Conservation (phyloP, 495 filamentous ascomycete species). For the Aspergillus olivimuriae region DNA sequence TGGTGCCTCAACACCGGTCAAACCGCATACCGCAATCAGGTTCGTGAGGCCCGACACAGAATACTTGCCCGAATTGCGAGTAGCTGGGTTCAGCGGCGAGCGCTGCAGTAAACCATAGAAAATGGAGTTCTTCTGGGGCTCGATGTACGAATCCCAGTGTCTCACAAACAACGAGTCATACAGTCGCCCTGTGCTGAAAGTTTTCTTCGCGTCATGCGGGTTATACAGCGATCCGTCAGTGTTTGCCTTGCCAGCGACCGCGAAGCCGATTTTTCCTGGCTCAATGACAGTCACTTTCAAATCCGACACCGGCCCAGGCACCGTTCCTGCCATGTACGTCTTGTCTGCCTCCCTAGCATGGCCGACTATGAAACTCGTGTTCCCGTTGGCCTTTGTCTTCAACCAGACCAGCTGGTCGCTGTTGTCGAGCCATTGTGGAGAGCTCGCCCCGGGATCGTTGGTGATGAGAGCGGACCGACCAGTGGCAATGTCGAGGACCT, state of each 20-base stretch:
- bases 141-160: slow-evolving; percentile 56
- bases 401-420: slow-evolving; percentile 60
- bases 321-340: slow-evolving; percentile 55
- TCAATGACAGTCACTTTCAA: slow-evolving; percentile 61
- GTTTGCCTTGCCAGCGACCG: slow-evolving; percentile 54
- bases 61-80: slow-evolving; percentile 35
- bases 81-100: slow-evolving; percentile 30
- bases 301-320: slow-evolving; percentile 66
- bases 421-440: slow-evolving; percentile 71
- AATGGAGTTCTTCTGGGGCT: slow-evolving; percentile 61
- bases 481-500: slow-evolving; percentile 62
- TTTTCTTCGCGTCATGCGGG: slow-evolving; percentile 46
- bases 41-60: slow-evolving; percentile 44
- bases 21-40: slow-evolving; percentile 36
- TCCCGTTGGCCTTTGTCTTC: slow-evolving; percentile 56
- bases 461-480: slow-evolving; percentile 62
- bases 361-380: slow-evolving; percentile 56
- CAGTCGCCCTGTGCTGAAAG: slow-evolving; percentile 43
- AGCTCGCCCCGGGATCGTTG: slow-evolving; percentile 55
- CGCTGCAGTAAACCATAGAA: slow-evolving; percentile 64
- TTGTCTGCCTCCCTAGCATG: slow-evolving; percentile 48
- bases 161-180: slow-evolving; percentile 54
- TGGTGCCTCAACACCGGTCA: slow-evolving; percentile 43
- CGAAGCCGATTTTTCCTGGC: slow-evolving; percentile 61
- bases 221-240: slow-evolving; percentile 53